Evolutionary conservation across 1,284 basidiomycete genomes (phyloP).

Genomic region (Moesziomyces aphidis): DNA sequence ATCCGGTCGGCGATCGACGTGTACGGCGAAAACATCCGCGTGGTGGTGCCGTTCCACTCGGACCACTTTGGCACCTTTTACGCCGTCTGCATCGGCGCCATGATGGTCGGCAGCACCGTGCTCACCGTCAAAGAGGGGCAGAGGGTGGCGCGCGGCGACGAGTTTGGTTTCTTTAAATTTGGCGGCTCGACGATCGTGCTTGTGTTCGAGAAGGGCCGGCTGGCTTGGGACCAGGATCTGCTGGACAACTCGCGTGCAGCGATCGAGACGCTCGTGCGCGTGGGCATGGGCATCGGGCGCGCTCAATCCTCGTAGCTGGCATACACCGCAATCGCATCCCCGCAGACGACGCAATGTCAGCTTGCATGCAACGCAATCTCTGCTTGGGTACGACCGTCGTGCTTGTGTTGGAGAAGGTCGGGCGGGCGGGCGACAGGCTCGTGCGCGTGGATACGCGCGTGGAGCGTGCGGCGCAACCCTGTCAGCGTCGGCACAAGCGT

Average conservation of each 20-base stretch:
- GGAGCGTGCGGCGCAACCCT: too few species aligned
- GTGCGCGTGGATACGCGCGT: too few species aligned
- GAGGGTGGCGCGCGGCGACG: slow-evolving; percentile 81
- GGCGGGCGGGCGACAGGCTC: too few species aligned
- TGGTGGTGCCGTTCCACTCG: slow-evolving; percentile 67
- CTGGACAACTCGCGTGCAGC: slow-evolving; percentile 75
- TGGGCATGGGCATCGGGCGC: slow-evolving; percentile 67
- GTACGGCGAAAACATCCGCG: slow-evolving; percentile 87
- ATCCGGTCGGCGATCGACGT: slow-evolving; percentile 85
- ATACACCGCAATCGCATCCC: too few species aligned
- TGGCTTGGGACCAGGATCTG: slow-evolving; percentile 93
- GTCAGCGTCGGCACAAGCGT: too few species aligned
- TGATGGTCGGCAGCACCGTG: slow-evolving; percentile 76
- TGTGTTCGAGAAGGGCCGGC: slow-evolving; percentile 76
- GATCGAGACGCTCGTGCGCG: slow-evolving; percentile 80
- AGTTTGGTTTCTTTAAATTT: slow-evolving; percentile 76
- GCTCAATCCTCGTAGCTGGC: not conserved
- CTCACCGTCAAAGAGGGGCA: slow-evolving; percentile 88
- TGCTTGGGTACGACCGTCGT: too few species aligned
- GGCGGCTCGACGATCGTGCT: slow-evolving; percentile 63
- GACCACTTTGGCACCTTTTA: slow-evolving; percentile 47
- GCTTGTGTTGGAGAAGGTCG: too few species aligned
- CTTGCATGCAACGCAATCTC: too few species aligned
- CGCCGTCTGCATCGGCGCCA: slow-evolving; percentile 69
- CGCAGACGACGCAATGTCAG: too few species aligned